A percentile compares a stretch with the other conserved stretches of the same genome.
phyloP scores from a whole-genome alignment of 768 basidiomycete species.

The Collybiopsis luxurians region DNA sequence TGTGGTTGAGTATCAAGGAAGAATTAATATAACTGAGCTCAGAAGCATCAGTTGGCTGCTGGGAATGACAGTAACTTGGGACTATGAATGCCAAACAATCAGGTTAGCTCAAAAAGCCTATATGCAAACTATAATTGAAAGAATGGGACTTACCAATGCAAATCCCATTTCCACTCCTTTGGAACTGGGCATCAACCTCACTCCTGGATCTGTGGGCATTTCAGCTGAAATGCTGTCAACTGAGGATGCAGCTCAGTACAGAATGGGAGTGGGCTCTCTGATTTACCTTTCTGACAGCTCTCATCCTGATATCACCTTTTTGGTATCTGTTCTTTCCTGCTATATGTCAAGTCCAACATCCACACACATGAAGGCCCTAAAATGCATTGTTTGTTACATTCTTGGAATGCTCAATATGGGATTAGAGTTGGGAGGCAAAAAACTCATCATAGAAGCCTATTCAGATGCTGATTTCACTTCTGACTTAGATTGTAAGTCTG shows the following conservation, averaged over 20 bases:
- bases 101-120: constrained; percentile 16
- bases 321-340: constrained; percentile 19
- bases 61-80: constrained; percentile 16
- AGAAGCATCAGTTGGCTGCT: constrained; percentile 18
- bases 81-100: constrained; percentile 12
- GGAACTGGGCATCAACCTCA: constrained; percentile 9
- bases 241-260: constrained; percentile 15
- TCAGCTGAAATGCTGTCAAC: background rate
- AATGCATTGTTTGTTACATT: too few species aligned
- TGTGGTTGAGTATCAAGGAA: constrained; percentile 5
- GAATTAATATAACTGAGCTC: constrained; percentile 15
- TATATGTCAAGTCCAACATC: constrained; percentile 17
- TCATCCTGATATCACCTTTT: constrained; percentile 27
- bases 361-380: constrained; percentile 24
- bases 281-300: constrained; percentile 16
- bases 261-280: constrained; percentile 24
- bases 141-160: constrained; percentile 14
- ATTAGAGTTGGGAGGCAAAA: constrained; percentile 16
- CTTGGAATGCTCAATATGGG: constrained; percentile 24
- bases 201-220: background rate
- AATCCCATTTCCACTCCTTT: constrained; percentile 19
- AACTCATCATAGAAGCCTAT: constrained; percentile 12
- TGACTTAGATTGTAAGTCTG: constrained; percentile 21
- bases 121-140: constrained; percentile 13
- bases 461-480: constrained; percentile 25